A percentile compares a stretch with the other conserved stretches of the same genome.
Evolutionary conservation across 768 basidiomycete species (phyloP).

Genomic region (Lactifluus echinatus): DNA sequence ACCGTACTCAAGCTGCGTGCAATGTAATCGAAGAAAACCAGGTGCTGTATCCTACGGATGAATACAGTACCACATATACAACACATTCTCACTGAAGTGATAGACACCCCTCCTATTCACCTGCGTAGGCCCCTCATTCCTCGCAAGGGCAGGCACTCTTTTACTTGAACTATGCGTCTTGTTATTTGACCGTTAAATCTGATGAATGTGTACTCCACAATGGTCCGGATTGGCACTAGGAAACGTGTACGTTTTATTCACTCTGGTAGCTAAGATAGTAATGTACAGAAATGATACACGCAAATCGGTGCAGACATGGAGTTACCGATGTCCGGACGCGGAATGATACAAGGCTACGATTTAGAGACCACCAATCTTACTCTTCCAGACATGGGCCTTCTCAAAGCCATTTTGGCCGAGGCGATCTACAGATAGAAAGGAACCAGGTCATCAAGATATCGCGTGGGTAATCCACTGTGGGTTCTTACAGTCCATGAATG

Average conservation of each 20-base stretch:
- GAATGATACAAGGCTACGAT: neutral
- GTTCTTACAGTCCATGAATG: constrained; percentile 67
- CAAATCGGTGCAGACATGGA: neutral
- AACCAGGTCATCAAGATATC: constrained; percentile 10
- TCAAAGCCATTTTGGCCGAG: constrained; percentile 83
- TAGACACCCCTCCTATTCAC: too few relatives aligned
- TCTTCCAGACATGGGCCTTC: constrained; percentile 79
- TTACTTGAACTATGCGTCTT: too few relatives aligned
- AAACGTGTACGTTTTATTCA: neutral
- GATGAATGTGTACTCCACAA: too few relatives aligned
- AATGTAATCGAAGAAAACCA: too few relatives aligned
- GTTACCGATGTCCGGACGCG: constrained; percentile 13
- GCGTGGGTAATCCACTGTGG: too few relatives aligned
- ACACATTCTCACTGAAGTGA: too few relatives aligned
- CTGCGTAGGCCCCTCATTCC: too few relatives aligned
- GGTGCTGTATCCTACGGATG: too few relatives aligned
- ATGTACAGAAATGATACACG: neutral
- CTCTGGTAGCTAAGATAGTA: neutral
- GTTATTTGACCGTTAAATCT: too few relatives aligned
- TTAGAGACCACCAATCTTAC: constrained; percentile 50
- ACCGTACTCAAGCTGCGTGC: neutral
- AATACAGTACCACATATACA: too few relatives aligned
- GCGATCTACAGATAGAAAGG: constrained; percentile 42
- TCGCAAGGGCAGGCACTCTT: too few relatives aligned
- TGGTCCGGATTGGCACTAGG: too few relatives aligned